These are phyloP conservation scores for Thelonectria olida DNA, from an alignment of 2,329 filamentous ascomycete species.

Conservation along the genomic window DNA sequence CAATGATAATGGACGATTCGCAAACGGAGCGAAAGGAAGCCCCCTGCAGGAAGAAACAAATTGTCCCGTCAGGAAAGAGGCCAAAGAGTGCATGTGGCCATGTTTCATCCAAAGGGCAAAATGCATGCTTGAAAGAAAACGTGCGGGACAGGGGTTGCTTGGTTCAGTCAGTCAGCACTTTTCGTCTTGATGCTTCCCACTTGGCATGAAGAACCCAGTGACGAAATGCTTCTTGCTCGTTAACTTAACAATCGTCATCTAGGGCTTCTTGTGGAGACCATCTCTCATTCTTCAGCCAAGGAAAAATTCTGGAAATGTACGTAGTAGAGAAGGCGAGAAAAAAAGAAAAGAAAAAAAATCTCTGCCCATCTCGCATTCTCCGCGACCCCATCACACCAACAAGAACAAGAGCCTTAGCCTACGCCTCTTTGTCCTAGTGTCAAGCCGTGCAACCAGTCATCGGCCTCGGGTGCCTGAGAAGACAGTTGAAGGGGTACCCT, in stretches of 20 bases:
- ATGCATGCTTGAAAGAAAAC: not conserved
- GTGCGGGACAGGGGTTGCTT: not conserved
- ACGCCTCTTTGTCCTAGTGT: constrained; percentile 9
- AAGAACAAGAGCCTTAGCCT: not conserved
- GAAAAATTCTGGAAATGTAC: not conserved
- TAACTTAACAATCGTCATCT: not conserved
- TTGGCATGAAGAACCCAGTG: too few species aligned
- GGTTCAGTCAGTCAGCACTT: too few species aligned
- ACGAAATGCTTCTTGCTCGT: not conserved
- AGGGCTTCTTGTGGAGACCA: constrained; percentile 3
- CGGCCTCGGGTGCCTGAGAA: constrained; percentile 19
- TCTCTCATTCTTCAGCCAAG: not conserved
- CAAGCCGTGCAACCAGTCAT: constrained; percentile 27
- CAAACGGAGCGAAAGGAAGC: not conserved
- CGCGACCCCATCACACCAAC: constrained; percentile 1
- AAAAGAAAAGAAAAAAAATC: constrained; percentile 9
- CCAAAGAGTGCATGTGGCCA: not conserved
- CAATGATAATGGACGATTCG: not conserved
- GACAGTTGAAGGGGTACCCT: constrained; percentile 15
- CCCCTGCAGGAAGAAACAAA: not conserved
- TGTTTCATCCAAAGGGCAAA: not conserved
- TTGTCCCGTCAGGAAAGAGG: not conserved
- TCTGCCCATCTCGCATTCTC: constrained; percentile 8
- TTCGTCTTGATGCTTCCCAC: too few species aligned
- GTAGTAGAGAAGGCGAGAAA: not conserved